phyloP scores from a whole-genome alignment of 129 eudicot species.

The Tanacetum coccineum region DNA sequence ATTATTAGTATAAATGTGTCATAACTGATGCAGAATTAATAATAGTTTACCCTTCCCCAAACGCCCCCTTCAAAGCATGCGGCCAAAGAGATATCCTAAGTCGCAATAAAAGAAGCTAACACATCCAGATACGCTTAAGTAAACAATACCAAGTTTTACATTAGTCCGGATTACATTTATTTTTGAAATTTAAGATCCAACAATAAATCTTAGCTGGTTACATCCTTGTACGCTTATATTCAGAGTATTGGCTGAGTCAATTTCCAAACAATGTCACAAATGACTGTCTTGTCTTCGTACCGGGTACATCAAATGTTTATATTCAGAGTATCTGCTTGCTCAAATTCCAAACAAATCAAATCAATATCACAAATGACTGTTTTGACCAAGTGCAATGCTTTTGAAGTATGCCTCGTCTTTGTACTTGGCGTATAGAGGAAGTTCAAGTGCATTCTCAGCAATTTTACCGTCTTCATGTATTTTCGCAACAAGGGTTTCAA shows the following conservation, averaged over 20 bases:
- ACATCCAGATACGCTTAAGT: no score
- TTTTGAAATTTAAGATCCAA: background rate
- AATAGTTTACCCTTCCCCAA: no score
- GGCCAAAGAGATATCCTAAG: no score
- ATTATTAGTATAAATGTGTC: no score
- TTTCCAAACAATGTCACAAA: no score
- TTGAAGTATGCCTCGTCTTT: constrained; percentile 55
- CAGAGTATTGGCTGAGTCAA: no score
- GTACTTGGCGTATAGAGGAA: constrained; percentile 68
- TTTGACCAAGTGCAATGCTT: constrained; percentile 26
- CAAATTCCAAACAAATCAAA: background rate
- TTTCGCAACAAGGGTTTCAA: constrained; percentile 72
- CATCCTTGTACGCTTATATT: no score
- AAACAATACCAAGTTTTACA: background rate
- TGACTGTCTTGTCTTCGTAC: no score
- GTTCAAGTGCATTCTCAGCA: constrained; percentile 82
- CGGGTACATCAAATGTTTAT: background rate
- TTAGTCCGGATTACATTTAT: constrained; percentile 18
- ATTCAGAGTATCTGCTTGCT: background rate
- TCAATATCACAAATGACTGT: constrained; percentile 24
- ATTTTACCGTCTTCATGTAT: constrained; percentile 75
- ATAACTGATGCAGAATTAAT: no score
- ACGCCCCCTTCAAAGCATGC: no score
- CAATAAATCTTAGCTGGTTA: constrained; percentile 15
- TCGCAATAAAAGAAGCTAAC: no score